Evolutionary conservation across 1,284 basidiomycete species (phyloP), one percentile per base, ranked within the genome.

Genomic region (Phylloboletellus chloephorus): DNA sequence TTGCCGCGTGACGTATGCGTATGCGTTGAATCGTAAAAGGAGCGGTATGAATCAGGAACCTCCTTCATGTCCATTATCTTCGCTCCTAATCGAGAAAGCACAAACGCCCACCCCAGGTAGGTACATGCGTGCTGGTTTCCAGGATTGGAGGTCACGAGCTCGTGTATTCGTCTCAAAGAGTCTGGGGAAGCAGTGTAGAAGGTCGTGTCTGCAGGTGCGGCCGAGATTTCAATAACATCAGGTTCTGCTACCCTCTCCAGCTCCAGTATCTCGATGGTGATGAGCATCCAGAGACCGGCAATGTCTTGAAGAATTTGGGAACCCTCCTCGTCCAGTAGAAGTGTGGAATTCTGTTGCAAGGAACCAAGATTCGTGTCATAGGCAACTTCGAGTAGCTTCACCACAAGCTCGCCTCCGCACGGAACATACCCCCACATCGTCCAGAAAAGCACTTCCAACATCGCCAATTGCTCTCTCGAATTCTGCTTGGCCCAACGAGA

Each of bases 361-460:
- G 75, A 71, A 0, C 88, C 89, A 15, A 90, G 72, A 29, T 79
- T 71, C 0, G 81, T 82, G 13, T 64, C 59, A 54, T 84, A 85
- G 4, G 82, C 78, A 2, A 76, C 69, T 43, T 79, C 70, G 56
- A 82, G 79, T 21, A 91, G 71, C 39, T 66, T 65, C 43, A 75
- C 67, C 20, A 88, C 78, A 42, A 84, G 60, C 2, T 70, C 63
- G 2, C 82, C 83, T 25, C 69, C 72, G 50, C 86, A 81, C 0
- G 80, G 66, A 6, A 79, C 76, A 45, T 79, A 81, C n/a, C 76
- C 79, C 78, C 85, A 91, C 76, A 89, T 80, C 3, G 81, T 73
- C 75, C 88, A 88, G 59, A 93, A 94, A 22, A 91, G 69, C 24
- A 90, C 76, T 53, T 94, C 91, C 32, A 93, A 67, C 16, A 91